phyloP scores from a whole-genome alignment of 257 asterid species.

The Fraxinus excelsior region DNA sequence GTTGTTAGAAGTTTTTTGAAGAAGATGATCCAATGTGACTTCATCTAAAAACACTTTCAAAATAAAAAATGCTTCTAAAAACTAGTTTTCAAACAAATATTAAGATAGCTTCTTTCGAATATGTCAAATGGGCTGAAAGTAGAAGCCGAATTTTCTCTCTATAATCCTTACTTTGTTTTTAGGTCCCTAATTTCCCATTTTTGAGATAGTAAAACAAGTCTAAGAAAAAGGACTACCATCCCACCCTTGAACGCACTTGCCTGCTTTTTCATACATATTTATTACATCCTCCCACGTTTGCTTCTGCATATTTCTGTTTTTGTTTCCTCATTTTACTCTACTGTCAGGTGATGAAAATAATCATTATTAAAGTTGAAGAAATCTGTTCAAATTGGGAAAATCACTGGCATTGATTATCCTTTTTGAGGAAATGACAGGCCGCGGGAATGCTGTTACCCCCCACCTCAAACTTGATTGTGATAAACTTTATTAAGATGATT shows the following conservation, averaged over 20 bases:
- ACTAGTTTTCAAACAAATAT: too few species aligned
- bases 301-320: not conserved
- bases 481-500: not conserved
- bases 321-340: constrained; percentile 11
- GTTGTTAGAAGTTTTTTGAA: too few species aligned
- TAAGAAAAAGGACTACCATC: not conserved
- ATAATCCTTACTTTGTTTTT: too few species aligned
- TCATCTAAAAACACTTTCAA: too few species aligned
- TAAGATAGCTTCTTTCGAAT: too few species aligned
- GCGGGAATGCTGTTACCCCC: constrained; percentile 59
- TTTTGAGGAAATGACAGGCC: constrained; percentile 56
- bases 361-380: constrained; percentile 34
- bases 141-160: too few species aligned
- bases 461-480: constrained; percentile 47
- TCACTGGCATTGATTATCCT: constrained; percentile 47
- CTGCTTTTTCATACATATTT: not conserved
- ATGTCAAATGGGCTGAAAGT: too few species aligned
- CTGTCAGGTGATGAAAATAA: constrained; percentile 3
- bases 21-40: too few species aligned
- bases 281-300: not conserved
- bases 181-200: too few species aligned
- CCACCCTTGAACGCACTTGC: not conserved
- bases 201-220: not conserved
- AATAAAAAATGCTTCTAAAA: too few species aligned
- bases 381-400: constrained; percentile 45